Percentiles rank a stretch among this genome's conserved stretches.
These are phyloP conservation scores for Macrocybe gigantea DNA, from an alignment of 768 basidiomycete genomes.

Conservation along the genomic window DNA sequence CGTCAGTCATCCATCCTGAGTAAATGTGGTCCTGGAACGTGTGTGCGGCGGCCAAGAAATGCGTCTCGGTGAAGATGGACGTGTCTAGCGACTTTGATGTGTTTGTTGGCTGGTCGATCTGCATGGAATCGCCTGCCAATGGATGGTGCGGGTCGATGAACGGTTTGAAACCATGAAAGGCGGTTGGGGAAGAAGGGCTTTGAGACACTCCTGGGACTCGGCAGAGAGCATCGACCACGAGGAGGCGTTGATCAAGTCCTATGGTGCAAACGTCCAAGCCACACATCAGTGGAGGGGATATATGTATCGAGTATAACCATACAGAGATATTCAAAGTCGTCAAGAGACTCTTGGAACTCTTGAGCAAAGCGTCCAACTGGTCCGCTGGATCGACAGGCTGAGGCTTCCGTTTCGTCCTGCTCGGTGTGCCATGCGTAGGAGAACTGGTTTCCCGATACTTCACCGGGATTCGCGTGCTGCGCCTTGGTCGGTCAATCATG, in stretches of 20 bases:
- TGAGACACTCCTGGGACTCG: constrained; percentile 30
- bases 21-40: constrained; percentile 60
- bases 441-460: constrained; percentile 1
- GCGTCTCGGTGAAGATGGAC: constrained; percentile 42
- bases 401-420: constrained; percentile 19
- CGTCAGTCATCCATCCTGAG: constrained; percentile 42
- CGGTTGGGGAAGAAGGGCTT: constrained; percentile 41
- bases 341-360: constrained; percentile 42
- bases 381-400: constrained; percentile 24
- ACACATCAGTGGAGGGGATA: constrained; percentile 11
- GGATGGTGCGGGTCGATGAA: constrained; percentile 33
- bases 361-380: constrained; percentile 32
- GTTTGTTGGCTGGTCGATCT: constrained; percentile 8
- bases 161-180: constrained; percentile 28
- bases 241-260: constrained; percentile 43
- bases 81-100: constrained; percentile 22
- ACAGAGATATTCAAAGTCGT: constrained; percentile 47
- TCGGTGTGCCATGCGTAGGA: constrained; percentile 4
- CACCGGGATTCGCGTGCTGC: constrained; percentile 8
- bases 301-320: constrained; percentile 18
- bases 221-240: constrained; percentile 42
- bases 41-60: constrained; percentile 46
- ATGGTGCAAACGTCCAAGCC: constrained; percentile 19
- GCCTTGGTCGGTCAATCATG: constrained; percentile 8
- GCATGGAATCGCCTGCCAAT: constrained; percentile 16